Base-by-base conservation (phyloP, 2,329 filamentous ascomycete species). In the Ceratocystiopsis sp. region DNA sequence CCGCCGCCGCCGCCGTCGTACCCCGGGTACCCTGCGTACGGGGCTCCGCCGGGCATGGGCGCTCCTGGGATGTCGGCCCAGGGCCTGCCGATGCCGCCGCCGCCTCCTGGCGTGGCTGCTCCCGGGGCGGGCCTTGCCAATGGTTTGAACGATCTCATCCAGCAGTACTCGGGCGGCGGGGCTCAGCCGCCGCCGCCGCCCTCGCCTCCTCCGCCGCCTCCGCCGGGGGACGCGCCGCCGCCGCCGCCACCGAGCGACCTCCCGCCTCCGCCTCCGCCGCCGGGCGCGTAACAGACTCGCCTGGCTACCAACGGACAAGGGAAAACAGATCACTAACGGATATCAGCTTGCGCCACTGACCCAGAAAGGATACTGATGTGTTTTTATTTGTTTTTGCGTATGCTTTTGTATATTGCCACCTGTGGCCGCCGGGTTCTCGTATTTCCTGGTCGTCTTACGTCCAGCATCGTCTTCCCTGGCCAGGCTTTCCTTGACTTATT, bases 121-220 rank as follows among this genome's bases (percentile, higher is more conserved):
- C 69, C 69, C 10, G 25, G 25, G 32, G 68, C 73, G 51, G 68
- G 63, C 48, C 61, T 73, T 19, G 59, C 60, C 37, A 68, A 68
- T 47, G 74, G 73, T 35, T 63, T 80, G 46, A 77, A 70, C 54
- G 72, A 74, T 42, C 64, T 84, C 46, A 77, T 81, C 51, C 74
- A 80, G 57, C 76, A 78, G 54, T 83, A 61, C 40, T 56, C 58
- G 33, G 55, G 54, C 15, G 51, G 51, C 33, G 33, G 33, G 3
- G 33, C 33, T 5, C 33, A 13, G 12, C 33, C 33, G 12, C 33
- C 33, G 12, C 33, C 33, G 3, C 43, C 37, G 14, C 47, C 50
- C 2, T 45, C 44, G 15, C 44, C 41, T 10, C 48, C 48, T 4
- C 49, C 49, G n/a, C 47, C 47, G 3, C 46, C 46, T 10, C 46